Percentiles rank a stretch among this genome's conserved stretches.
These are phyloP conservation scores for Cercospora nicotianae DNA, from an alignment of 2,329 filamentous ascomycete species.

Conservation along the genomic window DNA sequence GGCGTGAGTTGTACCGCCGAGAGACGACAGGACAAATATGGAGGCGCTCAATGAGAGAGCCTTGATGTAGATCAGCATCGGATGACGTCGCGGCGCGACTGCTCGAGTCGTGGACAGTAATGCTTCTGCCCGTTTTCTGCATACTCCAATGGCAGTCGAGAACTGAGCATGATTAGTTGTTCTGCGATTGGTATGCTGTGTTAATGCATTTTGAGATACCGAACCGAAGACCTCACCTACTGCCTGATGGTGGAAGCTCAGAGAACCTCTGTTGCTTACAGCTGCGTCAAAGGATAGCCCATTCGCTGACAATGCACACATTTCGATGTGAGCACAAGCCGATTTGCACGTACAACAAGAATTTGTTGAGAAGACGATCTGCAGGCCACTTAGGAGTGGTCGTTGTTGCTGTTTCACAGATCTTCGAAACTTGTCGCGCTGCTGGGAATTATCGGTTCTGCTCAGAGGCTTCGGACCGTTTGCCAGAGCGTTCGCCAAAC, in stretches of 20 bases:
- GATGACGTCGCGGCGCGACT: not conserved
- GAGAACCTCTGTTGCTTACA: not conserved
- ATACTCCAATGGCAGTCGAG: not conserved
- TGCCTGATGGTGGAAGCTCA: not conserved
- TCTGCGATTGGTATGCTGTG: not conserved
- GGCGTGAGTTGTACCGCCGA: not conserved
- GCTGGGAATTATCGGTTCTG: not conserved
- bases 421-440: not conserved
- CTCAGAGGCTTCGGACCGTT: not conserved
- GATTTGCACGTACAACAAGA: not conserved
- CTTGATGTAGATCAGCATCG: not conserved
- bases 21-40: not conserved
- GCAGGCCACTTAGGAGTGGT: not conserved
- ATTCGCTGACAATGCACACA: not conserved
- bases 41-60: not conserved
- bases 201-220: not conserved
- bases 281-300: not conserved
- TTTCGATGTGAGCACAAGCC: not conserved
- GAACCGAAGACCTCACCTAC: not conserved
- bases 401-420: not conserved
- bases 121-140: not conserved
- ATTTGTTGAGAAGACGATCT: not conserved
- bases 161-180: not conserved
- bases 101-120: not conserved
- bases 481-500: not conserved